phyloP scores from a whole-genome alignment of 192 early-diverging fungal genomes.

The Dissophora ornata region DNA sequence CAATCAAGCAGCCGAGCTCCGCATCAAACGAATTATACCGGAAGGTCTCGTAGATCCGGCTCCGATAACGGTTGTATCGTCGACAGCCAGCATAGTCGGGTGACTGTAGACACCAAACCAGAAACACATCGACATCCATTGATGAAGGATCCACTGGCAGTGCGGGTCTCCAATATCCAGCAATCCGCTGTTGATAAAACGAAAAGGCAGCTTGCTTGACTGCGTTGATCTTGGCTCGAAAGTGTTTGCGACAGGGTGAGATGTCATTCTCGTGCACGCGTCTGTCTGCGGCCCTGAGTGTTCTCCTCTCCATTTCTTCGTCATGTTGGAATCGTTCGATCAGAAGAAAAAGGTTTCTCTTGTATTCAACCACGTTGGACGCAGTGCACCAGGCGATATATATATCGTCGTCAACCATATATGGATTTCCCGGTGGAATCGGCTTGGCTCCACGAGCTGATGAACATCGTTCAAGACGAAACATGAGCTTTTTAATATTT shows the following conservation, averaged over 20 bases:
- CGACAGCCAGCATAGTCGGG: too few relatives aligned
- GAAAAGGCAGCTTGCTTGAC: not conserved
- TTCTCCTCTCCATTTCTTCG: not conserved
- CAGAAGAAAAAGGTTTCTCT: not conserved
- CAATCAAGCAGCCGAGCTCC: too few relatives aligned
- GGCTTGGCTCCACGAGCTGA: too few relatives aligned
- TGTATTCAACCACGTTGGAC: not conserved
- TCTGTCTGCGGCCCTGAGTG: not conserved
- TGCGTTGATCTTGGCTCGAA: not conserved
- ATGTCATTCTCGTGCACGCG: not conserved
- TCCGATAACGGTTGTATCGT: too few relatives aligned
- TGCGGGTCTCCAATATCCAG: not conserved
- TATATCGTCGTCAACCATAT: not conserved
- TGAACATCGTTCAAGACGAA: too few relatives aligned
- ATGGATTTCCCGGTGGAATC: too few relatives aligned
- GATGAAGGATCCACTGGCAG: not conserved
- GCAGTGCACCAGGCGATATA: not conserved
- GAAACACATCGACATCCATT: not conserved
- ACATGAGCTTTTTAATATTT: too few relatives aligned
- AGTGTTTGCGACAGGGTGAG: not conserved
- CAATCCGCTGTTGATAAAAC: not conserved
- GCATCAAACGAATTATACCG: too few relatives aligned
- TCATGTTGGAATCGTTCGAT: not conserved
- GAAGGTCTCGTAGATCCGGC: too few relatives aligned
- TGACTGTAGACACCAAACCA: conserved; percentile 1